phyloP scores from a whole-genome alignment of 1,284 basidiomycete species.

The Ganoderma boninense region DNA sequence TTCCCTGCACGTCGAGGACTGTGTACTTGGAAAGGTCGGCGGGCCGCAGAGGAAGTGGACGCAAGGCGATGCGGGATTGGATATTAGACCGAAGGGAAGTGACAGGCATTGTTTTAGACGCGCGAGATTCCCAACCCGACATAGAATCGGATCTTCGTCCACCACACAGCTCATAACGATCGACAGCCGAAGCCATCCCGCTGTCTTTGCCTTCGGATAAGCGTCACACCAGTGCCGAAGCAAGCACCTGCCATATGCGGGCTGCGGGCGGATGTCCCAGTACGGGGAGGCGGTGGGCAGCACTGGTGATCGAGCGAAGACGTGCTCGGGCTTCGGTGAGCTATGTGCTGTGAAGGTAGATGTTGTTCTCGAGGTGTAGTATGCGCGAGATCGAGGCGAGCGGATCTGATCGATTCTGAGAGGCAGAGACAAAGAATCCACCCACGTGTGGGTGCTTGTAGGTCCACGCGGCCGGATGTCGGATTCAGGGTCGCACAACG shows the following conservation, averaged over 20 bases:
- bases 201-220: background rate
- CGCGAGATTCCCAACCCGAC: background rate
- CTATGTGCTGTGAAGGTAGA: background rate
- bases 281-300: background rate
- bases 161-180: background rate
- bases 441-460: conserved; percentile 9
- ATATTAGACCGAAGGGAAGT: background rate
- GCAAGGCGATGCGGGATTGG: background rate
- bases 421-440: background rate
- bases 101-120: background rate
- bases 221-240: background rate
- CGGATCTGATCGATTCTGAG: conserved; percentile 3
- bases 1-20: background rate
- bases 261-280: background rate
- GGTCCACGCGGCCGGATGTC: conserved; percentile 1
- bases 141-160: background rate
- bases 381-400: background rate
- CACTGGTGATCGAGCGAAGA: background rate
- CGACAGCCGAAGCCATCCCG: background rate
- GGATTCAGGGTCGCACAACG: background rate
- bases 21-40: background rate
- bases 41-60: background rate
- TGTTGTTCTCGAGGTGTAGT: background rate
- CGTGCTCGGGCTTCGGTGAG: background rate
- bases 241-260: background rate